These are phyloP conservation scores for Coemansia sp. DNA, from an alignment of 192 early-diverging fungal genomes.

Conservation along the genomic window DNA sequence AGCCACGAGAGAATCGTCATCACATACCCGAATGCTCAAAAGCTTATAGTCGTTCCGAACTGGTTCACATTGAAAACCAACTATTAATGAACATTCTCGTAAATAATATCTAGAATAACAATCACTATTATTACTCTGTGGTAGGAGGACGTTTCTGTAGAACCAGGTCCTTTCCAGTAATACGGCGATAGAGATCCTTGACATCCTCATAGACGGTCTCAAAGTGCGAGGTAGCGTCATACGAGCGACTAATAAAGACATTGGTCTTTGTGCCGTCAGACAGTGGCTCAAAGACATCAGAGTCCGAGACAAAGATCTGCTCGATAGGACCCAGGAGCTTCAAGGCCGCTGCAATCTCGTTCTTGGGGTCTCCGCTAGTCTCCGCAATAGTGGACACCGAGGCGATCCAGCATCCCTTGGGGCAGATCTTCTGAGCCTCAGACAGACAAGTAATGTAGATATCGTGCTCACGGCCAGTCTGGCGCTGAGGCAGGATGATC, in stretches of 20 bases:
- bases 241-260: slow-evolving; percentile 92
- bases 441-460: slow-evolving; percentile 96
- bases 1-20: too few species aligned
- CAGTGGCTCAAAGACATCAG: slow-evolving; percentile 86
- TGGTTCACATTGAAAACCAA: too few species aligned
- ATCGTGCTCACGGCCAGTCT: slow-evolving; percentile 91
- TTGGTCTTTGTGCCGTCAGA: slow-evolving; percentile 80
- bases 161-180: slow-evolving; percentile 77
- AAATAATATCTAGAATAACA: too few species aligned
- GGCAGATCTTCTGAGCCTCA: slow-evolving; percentile 88
- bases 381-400: slow-evolving; percentile 98
- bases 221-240: slow-evolving; percentile 99
- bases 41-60: too few species aligned
- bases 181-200: slow-evolving; percentile 86
- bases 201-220: slow-evolving; percentile 98
- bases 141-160: slow-evolving; percentile 67
- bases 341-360: slow-evolving; percentile 87
- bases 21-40: too few species aligned
- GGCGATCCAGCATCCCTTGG: slow-evolving; percentile 87
- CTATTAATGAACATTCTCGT: too few species aligned
- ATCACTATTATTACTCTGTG: too few species aligned
- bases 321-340: slow-evolving; percentile 87
- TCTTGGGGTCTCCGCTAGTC: slow-evolving; percentile 82
- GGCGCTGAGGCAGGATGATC: slow-evolving; percentile 97
- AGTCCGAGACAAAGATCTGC: slow-evolving; percentile 90